Percentiles rank a stretch among this genome's conserved stretches.
phyloP scores from a whole-genome alignment of 2,329 filamentous ascomycete genomes.

The Myriangium duriaei region DNA sequence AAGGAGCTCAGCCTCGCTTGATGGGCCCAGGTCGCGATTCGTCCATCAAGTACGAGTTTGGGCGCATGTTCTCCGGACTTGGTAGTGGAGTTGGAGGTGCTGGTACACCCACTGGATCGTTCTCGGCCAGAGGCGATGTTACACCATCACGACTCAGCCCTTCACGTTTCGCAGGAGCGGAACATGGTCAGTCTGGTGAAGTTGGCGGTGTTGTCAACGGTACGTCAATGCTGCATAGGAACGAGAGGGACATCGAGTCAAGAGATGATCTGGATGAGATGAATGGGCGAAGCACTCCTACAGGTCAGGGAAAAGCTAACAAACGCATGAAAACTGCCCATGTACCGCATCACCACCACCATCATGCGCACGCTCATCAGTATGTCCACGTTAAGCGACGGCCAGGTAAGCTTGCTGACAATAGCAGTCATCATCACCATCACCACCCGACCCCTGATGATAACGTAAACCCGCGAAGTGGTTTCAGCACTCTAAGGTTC shows the following conservation, averaged over 20 bases:
- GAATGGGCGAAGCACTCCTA: conserved; percentile 23
- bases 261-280: conserved; percentile 25
- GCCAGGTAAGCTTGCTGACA: conserved; percentile 3
- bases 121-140: conserved; percentile 38
- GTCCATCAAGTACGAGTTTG: conserved; percentile 88
- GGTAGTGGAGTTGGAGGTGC: conserved; percentile 51
- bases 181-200: conserved; percentile 17
- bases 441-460: conserved; percentile 20
- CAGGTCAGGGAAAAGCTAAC: conserved; percentile 43
- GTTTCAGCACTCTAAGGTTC: conserved; percentile 22
- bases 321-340: conserved; percentile 46
- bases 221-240: conserved; percentile 1
- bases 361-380: conserved; percentile 34
- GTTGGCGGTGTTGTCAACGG: conserved; percentile 4
- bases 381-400: conserved; percentile 6
- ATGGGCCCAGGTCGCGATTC: conserved; percentile 70
- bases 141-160: conserved; percentile 37
- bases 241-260: conserved; percentile 1
- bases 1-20: conserved; percentile 74
- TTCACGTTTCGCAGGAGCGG: conserved; percentile 18
- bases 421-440: conserved; percentile 21
- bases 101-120: conserved; percentile 32
- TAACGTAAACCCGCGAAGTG: conserved; percentile 14
- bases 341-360: conserved; percentile 45
- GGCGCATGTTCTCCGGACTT: conserved; percentile 90